These are phyloP conservation scores for Plicaturopsis crispa DNA, from an alignment of 768 basidiomycete genomes.

Conservation along the genomic window DNA sequence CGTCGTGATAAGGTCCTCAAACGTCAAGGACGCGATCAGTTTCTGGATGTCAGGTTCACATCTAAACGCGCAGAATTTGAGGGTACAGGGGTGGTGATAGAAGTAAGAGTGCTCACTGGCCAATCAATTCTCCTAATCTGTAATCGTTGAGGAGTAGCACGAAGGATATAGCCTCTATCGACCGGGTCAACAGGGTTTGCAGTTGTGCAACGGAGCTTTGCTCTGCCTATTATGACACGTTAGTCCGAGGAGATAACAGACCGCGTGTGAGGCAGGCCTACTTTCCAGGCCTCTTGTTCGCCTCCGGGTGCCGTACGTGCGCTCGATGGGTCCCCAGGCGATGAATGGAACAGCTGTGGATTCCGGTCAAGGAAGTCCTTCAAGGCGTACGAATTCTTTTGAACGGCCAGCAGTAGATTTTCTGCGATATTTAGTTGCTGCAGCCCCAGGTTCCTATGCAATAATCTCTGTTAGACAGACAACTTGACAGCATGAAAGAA, in stretches of 20 bases:
- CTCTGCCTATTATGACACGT: constrained; percentile 74
- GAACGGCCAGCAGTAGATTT: constrained; percentile 53
- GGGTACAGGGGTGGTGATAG: neutral
- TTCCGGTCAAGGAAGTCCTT: constrained; percentile 76
- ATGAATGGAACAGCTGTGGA: constrained; percentile 77
- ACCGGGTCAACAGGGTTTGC: constrained; percentile 65
- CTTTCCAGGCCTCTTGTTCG: constrained; percentile 90
- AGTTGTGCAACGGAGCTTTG: constrained; percentile 77
- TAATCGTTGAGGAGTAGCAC: constrained; percentile 90
- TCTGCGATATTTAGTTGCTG: constrained; percentile 64
- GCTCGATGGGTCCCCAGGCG: constrained; percentile 60
- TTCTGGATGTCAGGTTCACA: constrained; percentile 71
- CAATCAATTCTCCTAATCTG: constrained; percentile 75
- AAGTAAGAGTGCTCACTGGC: constrained; percentile 45
- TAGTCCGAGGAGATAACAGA: no score
- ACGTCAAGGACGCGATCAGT: constrained; percentile 63
- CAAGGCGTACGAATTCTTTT: constrained; percentile 72
- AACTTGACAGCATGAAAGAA: constrained; percentile 5
- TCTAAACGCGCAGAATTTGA: constrained; percentile 28
- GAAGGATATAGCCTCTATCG: constrained; percentile 93
- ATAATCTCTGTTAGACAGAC: constrained; percentile 2
- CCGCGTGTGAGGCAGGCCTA: no score
- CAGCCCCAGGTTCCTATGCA: constrained; percentile 31
- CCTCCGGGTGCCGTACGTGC: constrained; percentile 46
- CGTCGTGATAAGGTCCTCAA: constrained; percentile 80